Percentiles rank a stretch among this genome's conserved stretches.
Conservation (phyloP, 1,284 basidiomycete species). For the Fomitopsis palustris region DNA sequence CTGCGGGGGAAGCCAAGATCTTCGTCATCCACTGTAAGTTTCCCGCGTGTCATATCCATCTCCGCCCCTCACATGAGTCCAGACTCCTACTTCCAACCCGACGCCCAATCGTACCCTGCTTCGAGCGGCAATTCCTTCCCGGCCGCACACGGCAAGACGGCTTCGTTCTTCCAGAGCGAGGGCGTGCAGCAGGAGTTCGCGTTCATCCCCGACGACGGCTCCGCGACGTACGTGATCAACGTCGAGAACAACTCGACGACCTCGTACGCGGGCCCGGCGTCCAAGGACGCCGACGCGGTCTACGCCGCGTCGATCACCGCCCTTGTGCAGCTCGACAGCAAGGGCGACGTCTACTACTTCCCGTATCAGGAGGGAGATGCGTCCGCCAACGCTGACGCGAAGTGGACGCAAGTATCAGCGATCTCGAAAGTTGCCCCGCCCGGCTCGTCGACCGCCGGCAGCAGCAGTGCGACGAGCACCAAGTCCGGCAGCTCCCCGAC, state of each 20-base stretch:
- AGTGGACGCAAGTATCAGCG: conserved; percentile 44
- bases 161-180: conserved; percentile 68
- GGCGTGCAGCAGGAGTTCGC: conserved; percentile 81
- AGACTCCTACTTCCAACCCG: conserved; percentile 42
- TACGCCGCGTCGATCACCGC: conserved; percentile 72
- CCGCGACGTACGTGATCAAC: conserved; percentile 76
- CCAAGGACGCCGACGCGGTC: conserved; percentile 61
- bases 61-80: not conserved
- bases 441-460: conserved; percentile 8
- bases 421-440: conserved; percentile 26
- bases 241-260: conserved; percentile 80
- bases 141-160: conserved; percentile 66
- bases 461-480: conserved; percentile 6
- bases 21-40: conserved; percentile 86
- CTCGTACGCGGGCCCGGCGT: conserved; percentile 62
- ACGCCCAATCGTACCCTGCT: conserved; percentile 61
- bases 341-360: conserved; percentile 67
- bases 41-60: not conserved
- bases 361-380: conserved; percentile 51
- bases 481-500: not conserved
- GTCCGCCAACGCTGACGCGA: conserved; percentile 41
- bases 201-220: conserved; percentile 81
- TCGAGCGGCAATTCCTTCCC: conserved; percentile 62
- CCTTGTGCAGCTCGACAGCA: conserved; percentile 74
- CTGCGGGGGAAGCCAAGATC: conserved; percentile 68